Evolutionary conservation across 345 rosid species (phyloP).

Genomic region (Orychophragmus violaceus): DNA sequence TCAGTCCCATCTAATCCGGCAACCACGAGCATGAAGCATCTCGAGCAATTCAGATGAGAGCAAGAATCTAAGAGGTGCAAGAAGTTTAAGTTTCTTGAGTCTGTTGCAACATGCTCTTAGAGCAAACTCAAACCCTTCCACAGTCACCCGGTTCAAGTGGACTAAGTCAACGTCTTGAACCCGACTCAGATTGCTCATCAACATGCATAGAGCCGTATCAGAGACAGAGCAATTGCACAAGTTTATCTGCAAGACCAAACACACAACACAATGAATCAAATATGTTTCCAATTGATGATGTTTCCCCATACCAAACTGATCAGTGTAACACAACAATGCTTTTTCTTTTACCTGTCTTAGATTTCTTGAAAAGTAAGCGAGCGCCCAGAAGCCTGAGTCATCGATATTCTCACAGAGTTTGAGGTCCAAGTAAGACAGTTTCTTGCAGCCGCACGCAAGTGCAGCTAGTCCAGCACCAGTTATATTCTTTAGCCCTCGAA

Average conservation of each 20-base stretch:
- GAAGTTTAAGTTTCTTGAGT: slow-evolving; percentile 82
- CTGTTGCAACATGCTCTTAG: slow-evolving; percentile 56
- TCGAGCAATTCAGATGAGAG: slow-evolving; percentile 69
- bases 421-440: slow-evolving; percentile 62
- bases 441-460: slow-evolving; percentile 53
- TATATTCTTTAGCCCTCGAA: slow-evolving; percentile 56
- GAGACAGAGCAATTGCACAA: slow-evolving; percentile 55
- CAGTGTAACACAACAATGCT: neutral
- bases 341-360: slow-evolving; percentile 61
- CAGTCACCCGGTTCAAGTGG: slow-evolving; percentile 54
- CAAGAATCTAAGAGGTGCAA: slow-evolving; percentile 49
- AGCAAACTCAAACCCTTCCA: slow-evolving; percentile 76
- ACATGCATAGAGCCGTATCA: slow-evolving; percentile 46
- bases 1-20: slow-evolving; percentile 82
- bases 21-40: slow-evolving; percentile 59
- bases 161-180: slow-evolving; percentile 89
- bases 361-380: slow-evolving; percentile 60
- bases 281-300: neutral
- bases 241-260: slow-evolving; percentile 63
- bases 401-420: slow-evolving; percentile 64
- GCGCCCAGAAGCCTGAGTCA: slow-evolving; percentile 77
- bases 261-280: neutral
- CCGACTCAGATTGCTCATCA: slow-evolving; percentile 73
- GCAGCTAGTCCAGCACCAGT: slow-evolving; percentile 62
- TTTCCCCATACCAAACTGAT: neutral